Evolutionary conservation across 2,329 filamentous ascomycete genomes (phyloP), one percentile per base, ranked within the genome.

Genomic region (Aspergillus fumigatus): DNA sequence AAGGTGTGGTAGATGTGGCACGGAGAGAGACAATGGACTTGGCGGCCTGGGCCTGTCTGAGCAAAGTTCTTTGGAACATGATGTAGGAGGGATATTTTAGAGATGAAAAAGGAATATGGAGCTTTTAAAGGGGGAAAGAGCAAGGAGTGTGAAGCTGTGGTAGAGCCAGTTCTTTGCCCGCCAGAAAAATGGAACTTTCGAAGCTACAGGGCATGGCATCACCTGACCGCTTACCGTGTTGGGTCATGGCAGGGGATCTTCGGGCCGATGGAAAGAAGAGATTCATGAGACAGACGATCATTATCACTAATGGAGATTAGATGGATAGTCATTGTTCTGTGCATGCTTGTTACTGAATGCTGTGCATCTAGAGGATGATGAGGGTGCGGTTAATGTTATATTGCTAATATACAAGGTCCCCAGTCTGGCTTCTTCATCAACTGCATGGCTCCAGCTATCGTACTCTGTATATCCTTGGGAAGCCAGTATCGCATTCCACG

Each of bases 31-130:
- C 61, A 45, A 66, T 63, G 56, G 73, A 73, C 62, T 69, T 69
- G 53, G 67, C 67, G 55, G 69, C 72, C 66, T 72, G 73, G 52
- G 69, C 69, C 64, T 77, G 75, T 71, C 74, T 73, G 57, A 78
- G 60, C 53, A 78, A 58, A 54, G 72, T 68, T 65, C 73, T 71
- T 62, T 75, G 72, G 65, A 79, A 71, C 76, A 79, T 79, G 55
- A 43, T 70, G 65, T 59, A 50, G 51, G 23, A 49, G 35, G 41
- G 21, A 32, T 54, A 47, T 47, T 47, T 21, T 1, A 47, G 10
- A 48, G 35, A 40, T 35, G 45, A 40, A 57, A 32, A 51, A 56
- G 50, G 32, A 48, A 49, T 45, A 51, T 55, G 49, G 53, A 38
- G 23, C 47, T 29, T 14, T 14, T 21, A 35, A 45, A 48, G 51